Evolutionary conservation across 2,329 filamentous ascomycete species (phyloP), one percentile per base, ranked within the genome.

Genomic region (Colletotrichum chrysophilum): DNA sequence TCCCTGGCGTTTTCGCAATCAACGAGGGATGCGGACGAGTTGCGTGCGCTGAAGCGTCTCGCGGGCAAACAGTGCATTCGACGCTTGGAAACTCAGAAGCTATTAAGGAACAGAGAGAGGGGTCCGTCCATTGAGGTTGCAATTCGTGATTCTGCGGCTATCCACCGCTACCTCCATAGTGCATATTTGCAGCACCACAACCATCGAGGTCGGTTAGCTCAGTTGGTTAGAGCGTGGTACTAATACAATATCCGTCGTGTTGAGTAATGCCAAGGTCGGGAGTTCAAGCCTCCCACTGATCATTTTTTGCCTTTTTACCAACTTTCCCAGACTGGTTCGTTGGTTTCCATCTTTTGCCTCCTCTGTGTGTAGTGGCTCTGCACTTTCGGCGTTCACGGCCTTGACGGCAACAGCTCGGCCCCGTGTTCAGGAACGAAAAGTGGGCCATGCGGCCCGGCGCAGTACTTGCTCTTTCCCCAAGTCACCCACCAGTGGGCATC

Each of bases 171-270:
- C 7, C 36, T 16, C 1, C 1, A 36, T 36, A 4, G 2, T 7
- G 3, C 34, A 36, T 4, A 8, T 16, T 36, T 36, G 3, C 14
- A 0, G 2, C 13, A 0, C 0, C 0, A 0, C 6, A 0, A 0
- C 4, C 34, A 36, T 16, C 21, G 21, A 14, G 73, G 73, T 75
- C 73, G 73, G 73, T 75, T 75, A 75, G 73, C 73, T 75, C 74
- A 76, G 74, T 76, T 76, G 70, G 70, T 76, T 74, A 76, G 74
- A 73, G 74, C 74, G 70, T 76, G 74, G 74, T 76, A 76, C 74
- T 76, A 76, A 76, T 74, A 76, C 68, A 16, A 60, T 12, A 73
- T n/a, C 58, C 3, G 18, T 18, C 36, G 73, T 69, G 12, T 60
- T 9, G 3, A 21, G 74, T 74, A 60, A 76, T 76, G 70, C 74